A percentile compares a stretch with the other conserved stretches of the same genome.
These are phyloP conservation scores for Blastobotrys elegans DNA, from an alignment of 1,139 yeast genomes.

Conservation along the genomic window DNA sequence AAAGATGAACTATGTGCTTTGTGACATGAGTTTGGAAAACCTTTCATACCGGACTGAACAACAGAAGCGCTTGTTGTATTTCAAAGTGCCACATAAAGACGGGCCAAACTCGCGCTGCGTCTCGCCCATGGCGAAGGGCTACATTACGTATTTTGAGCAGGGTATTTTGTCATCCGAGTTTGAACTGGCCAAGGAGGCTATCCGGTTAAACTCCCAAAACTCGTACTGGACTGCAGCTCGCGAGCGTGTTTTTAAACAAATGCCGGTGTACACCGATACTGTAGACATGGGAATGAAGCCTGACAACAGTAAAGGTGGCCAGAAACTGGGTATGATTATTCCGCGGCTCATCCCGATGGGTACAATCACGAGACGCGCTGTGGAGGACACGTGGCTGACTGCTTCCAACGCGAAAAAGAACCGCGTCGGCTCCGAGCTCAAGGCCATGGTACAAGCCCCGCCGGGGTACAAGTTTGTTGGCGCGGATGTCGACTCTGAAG, in stretches of 20 bases:
- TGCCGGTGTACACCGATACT: conserved; percentile 57
- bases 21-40: conserved; percentile 37
- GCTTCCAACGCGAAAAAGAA: conserved; percentile 88
- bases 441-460: conserved; percentile 83
- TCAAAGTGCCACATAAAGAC: conserved; percentile 88
- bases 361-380: conserved; percentile 92
- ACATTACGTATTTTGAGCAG: conserved; percentile 64
- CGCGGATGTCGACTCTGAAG: conserved; percentile 97
- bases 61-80: conserved; percentile 28
- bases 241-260: conserved; percentile 75
- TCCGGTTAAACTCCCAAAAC: conserved; percentile 69
- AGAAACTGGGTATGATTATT: conserved; percentile 60
- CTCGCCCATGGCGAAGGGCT: conserved; percentile 73
- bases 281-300: conserved; percentile 33
- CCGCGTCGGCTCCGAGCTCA: conserved; percentile 89
- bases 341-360: conserved; percentile 93
- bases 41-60: conserved; percentile 24
- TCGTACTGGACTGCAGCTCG: conserved; percentile 94
- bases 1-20: conserved; percentile 48
- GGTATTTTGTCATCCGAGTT: conserved; percentile 69
- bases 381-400: conserved; percentile 95
- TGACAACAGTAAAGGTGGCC: background rate
- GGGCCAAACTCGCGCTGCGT: conserved; percentile 76
- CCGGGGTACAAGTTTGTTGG: conserved; percentile 89
- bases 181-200: conserved; percentile 69